phyloP scores from a whole-genome alignment of 2,329 filamentous ascomycete species.

The Dissoconium aciculare region DNA sequence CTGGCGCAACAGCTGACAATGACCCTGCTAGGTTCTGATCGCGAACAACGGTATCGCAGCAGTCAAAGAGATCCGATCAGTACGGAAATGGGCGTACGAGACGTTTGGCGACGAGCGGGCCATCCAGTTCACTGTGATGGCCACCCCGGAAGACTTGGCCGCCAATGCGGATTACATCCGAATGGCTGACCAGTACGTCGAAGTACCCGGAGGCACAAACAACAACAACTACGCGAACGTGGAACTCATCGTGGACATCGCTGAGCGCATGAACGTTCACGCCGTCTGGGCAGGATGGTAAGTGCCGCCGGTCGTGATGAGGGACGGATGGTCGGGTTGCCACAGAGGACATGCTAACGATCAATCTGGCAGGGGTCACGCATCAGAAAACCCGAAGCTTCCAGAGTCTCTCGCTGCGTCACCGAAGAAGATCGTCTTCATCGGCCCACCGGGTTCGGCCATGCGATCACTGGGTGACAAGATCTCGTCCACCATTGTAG shows the following conservation, averaged over 20 bases:
- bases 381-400: conserved; percentile 95
- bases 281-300: conserved; percentile 98
- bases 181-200: conserved; percentile 99
- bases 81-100: conserved; percentile 99
- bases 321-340: no score
- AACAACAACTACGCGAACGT: conserved; percentile 99
- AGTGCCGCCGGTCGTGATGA: no score
- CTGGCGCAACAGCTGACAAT: conserved; percentile 8
- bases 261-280: conserved; percentile 95
- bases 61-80: conserved; percentile 97
- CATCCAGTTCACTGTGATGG: conserved; percentile 99
- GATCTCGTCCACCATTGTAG: conserved; percentile 97
- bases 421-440: conserved; percentile 97
- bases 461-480: conserved; percentile 99
- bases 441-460: conserved; percentile 89
- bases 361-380: conserved; percentile 58
- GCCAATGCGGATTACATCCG: conserved; percentile 98
- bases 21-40: conserved; percentile 65
- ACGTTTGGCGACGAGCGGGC: conserved; percentile 96
- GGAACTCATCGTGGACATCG: conserved; percentile 95
- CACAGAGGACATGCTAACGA: no score
- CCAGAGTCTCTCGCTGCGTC: conserved; percentile 92
- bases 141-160: conserved; percentile 89
- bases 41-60: conserved; percentile 99
- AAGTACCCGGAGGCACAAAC: conserved; percentile 96